These are phyloP conservation scores for Perkinsus marinus DNA, from an alignment of 169 alveolate genomes.

Conservation along the genomic window DNA sequence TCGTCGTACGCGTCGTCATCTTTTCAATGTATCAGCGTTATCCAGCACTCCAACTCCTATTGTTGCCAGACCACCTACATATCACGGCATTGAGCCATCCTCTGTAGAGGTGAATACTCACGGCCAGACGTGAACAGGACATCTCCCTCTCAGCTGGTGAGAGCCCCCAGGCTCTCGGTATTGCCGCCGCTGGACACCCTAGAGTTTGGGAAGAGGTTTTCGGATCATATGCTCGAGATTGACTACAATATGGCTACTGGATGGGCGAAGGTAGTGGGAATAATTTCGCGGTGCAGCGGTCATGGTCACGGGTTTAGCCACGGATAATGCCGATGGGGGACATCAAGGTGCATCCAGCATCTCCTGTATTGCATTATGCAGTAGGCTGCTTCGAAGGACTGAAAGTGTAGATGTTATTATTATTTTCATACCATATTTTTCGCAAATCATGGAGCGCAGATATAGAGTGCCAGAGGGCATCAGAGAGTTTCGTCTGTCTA, in stretches of 20 bases:
- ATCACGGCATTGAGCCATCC: neutral
- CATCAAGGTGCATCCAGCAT: neutral
- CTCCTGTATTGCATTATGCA: neutral
- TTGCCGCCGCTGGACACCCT: neutral
- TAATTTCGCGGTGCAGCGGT: neutral
- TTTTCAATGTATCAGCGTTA: neutral
- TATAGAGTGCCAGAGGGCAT: neutral
- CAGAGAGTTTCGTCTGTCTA: neutral
- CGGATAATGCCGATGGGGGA: neutral
- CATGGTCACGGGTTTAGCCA: neutral
- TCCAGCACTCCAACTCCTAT: no score
- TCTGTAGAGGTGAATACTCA: neutral
- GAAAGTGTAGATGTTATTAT: neutral
- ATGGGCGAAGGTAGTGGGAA: neutral
- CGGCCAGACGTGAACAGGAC: neutral
- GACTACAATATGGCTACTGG: neutral
- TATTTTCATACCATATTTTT: neutral
- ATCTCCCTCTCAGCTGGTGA: neutral
- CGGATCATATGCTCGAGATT: neutral
- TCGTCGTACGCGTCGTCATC: neutral
- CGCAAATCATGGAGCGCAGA: neutral
- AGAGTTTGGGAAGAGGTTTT: neutral
- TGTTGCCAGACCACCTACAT: neutral
- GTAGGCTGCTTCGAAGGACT: neutral
- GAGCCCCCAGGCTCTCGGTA: neutral